Conservation (phyloP, 192 early-diverging fungal genomes). For the Fimicolochytrium jonesii region DNA sequence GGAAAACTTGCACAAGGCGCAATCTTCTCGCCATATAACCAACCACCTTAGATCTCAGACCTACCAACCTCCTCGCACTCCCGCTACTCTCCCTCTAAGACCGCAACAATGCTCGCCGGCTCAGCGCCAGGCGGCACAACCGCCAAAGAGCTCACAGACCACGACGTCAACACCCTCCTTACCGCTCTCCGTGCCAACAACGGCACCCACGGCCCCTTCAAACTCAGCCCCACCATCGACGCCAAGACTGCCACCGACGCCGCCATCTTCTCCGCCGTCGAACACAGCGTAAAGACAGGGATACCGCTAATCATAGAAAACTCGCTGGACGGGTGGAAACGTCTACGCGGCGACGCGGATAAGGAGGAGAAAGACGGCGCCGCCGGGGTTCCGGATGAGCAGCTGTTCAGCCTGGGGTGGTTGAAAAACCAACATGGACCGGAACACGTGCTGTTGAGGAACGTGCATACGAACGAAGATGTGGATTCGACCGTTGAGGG, state of each 20-base stretch:
- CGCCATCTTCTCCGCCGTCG: neutral
- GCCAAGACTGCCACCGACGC: neutral
- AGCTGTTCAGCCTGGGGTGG: conserved; percentile 8
- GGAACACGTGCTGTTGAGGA: neutral
- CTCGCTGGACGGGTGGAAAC: conserved; percentile 6
- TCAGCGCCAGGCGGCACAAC: too few species aligned
- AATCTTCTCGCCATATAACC: too few species aligned
- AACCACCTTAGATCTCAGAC: too few species aligned
- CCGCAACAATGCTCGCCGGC: too few species aligned
- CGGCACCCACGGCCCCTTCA: too few species aligned
- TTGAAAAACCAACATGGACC: neutral
- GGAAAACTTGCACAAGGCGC: too few species aligned
- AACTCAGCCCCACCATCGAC: neutral
- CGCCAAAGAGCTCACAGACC: too few species aligned
- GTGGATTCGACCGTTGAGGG: conserved; percentile 1
- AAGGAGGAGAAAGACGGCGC: neutral
- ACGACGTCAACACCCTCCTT: too few species aligned
- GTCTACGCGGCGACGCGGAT: too few species aligned
- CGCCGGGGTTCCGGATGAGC: neutral
- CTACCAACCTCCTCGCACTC: too few species aligned
- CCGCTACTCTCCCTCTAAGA: too few species aligned
- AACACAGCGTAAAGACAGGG: neutral
- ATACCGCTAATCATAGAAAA: conserved; percentile 18
- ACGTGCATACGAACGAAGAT: conserved; percentile 2
- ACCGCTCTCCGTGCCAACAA: too few species aligned